These are phyloP conservation scores for Rhypophila decipiens DNA, from an alignment of 495 filamentous ascomycete species.

Conservation along the genomic window DNA sequence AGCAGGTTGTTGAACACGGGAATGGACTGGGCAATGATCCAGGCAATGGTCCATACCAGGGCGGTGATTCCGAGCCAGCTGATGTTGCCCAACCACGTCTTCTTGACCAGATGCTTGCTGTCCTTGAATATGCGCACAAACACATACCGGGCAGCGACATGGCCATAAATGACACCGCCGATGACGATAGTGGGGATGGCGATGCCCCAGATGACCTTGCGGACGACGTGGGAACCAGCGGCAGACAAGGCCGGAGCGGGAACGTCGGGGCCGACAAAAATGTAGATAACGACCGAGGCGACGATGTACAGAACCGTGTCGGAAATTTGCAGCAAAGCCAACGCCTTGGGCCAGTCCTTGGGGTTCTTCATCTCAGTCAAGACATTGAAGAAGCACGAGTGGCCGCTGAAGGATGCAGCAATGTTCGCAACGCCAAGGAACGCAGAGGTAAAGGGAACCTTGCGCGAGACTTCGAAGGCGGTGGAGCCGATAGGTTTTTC, in stretches of 20 bases:
- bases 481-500: slow-evolving; percentile 13
- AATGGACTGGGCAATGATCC: slow-evolving; percentile 53
- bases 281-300: slow-evolving; percentile 44
- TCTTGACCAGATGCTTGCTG: slow-evolving; percentile 12
- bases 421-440: slow-evolving; percentile 17
- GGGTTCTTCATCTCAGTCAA: slow-evolving; percentile 16
- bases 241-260: slow-evolving; percentile 22
- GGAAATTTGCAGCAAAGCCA: slow-evolving; percentile 11
- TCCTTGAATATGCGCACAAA: slow-evolving; percentile 47
- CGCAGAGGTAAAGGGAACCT: slow-evolving; percentile 9
- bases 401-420: slow-evolving; percentile 16
- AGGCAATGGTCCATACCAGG: slow-evolving; percentile 50
- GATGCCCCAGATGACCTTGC: slow-evolving; percentile 60
- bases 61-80: slow-evolving; percentile 47
- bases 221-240: slow-evolving; percentile 14
- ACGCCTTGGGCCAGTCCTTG: slow-evolving; percentile 17
- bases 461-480: slow-evolving; percentile 6
- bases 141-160: slow-evolving; percentile 43
- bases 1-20: slow-evolving; percentile 55
- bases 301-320: slow-evolving; percentile 15
- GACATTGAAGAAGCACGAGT: slow-evolving; percentile 18
- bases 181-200: slow-evolving; percentile 61
- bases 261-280: slow-evolving; percentile 52
- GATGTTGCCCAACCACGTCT: slow-evolving; percentile 2
- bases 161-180: slow-evolving; percentile 58